A percentile compares a stretch with the other conserved stretches of the same genome.
These are phyloP conservation scores for Plasmodium gallinaceum DNA, from an alignment of 169 alveolate genomes.

Conservation along the genomic window DNA sequence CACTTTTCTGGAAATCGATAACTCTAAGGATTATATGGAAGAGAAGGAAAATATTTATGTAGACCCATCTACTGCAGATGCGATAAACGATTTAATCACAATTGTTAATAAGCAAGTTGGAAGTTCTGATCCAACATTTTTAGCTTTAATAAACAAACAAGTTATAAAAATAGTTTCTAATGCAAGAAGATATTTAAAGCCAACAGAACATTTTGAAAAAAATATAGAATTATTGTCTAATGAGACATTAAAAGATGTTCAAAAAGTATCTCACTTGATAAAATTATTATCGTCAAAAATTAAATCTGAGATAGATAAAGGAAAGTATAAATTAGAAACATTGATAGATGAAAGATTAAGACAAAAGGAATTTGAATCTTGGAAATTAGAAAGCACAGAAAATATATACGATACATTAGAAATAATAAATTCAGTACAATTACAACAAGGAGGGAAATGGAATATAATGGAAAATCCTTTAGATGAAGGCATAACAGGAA, in stretches of 20 bases:
- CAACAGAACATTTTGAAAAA: slow-evolving; percentile 70
- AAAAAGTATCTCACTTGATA: slow-evolving; percentile 52
- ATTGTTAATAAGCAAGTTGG: slow-evolving; percentile 73
- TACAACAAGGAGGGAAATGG: slow-evolving; percentile 78
- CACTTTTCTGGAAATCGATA: slow-evolving; percentile 10
- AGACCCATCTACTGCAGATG: slow-evolving; percentile 67
- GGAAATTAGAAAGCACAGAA: slow-evolving; percentile 26
- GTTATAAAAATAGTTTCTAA: slow-evolving; percentile 54
- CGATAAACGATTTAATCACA: slow-evolving; percentile 61
- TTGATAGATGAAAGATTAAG: slow-evolving; percentile 60
- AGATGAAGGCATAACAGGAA: slow-evolving; percentile 59
- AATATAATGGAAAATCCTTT: slow-evolving; percentile 64
- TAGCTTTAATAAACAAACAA: slow-evolving; percentile 72
- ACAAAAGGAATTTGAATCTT: slow-evolving; percentile 68
- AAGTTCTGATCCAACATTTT: slow-evolving; percentile 66
- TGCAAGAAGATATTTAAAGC: slow-evolving; percentile 72
- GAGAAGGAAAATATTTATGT: slow-evolving; percentile 45
- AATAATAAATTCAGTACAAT: slow-evolving; percentile 45
- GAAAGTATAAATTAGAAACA: slow-evolving; percentile 62
- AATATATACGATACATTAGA: slow-evolving; percentile 42
- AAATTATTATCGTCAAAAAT: slow-evolving; percentile 62
- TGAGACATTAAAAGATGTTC: slow-evolving; percentile 75
- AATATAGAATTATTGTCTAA: slow-evolving; percentile 69
- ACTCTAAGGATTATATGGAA: not conserved
- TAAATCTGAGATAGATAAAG: slow-evolving; percentile 60